Base-by-base conservation (phyloP, 2,329 filamentous ascomycete genomes). In the Pseudopyricularia cyperi region DNA sequence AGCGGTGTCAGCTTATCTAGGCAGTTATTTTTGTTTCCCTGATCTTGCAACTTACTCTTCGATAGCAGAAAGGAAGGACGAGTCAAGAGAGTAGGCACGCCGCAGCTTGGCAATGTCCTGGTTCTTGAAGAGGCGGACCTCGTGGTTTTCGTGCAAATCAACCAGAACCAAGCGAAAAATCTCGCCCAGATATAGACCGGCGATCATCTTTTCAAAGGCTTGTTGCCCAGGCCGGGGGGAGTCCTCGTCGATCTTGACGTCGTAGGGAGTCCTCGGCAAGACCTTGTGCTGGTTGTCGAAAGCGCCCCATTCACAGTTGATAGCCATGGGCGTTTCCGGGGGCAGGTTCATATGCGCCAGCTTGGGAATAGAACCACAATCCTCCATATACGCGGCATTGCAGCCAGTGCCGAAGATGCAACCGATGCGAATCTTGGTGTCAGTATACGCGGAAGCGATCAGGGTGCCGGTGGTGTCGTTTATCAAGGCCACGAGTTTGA, bases 391-490 rank as follows among this genome's bases (percentile, higher is more conserved):
- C 37, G 93, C 93, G 39, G 91, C 93, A 63, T 98, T 98, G 72
- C 93, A 96, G 54, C 93, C 93, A 12, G 93, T 98, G 61, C 93
- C 93, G 62, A 98, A 98, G 65, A 98, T 98, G 69, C 91, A 96
- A 52, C 93, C 93, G 62, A 97, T 93, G 71, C 83, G 89, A 80
- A 96, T 94, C 59, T 83, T 81, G 46, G 83, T 73, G 65, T 98
- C 90, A n/a, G 91, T 97, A 71, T 98, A 98, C 30, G 89, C 85
- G 26, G 91, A 97, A 55, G 93, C 93, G 62, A 98, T 95, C 62
- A 98, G 74, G 32, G 93, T 98, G 61, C 93, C 93, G 17, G 91
- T 97, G 48, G 93, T 98, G 67, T 98, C 93, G 67, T 98, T 98
- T 71, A 97, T 93, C 66, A 98, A 71, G 34, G 93, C 93, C 24